Percentiles rank a stretch among this genome's conserved stretches.
Conservation (phyloP, 139 green algal genomes). For the Coelastrella sp. region DNA sequence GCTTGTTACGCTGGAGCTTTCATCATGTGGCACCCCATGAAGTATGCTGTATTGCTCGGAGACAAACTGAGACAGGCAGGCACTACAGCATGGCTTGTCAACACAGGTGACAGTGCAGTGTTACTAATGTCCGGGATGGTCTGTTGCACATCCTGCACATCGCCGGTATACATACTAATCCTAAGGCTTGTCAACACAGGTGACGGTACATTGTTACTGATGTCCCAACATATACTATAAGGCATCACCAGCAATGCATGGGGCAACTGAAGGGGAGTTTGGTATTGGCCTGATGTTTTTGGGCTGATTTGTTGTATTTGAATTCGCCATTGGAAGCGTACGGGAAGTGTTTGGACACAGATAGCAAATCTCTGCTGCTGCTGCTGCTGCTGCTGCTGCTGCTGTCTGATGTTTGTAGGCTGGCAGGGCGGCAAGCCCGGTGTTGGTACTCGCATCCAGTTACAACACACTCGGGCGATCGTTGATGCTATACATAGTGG, state of each 20-base stretch:
- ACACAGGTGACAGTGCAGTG: slow-evolving; percentile 82
- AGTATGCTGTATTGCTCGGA: slow-evolving; percentile 90
- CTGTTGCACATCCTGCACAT: no score
- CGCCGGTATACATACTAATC: no score
- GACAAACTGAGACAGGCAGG: slow-evolving; percentile 87
- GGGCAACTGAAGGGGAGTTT: no score
- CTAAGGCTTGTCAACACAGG: no score
- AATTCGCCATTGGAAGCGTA: no score
- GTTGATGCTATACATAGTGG: slow-evolving; percentile 96
- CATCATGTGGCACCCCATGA: slow-evolving; percentile 82
- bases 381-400: background rate
- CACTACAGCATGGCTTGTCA: slow-evolving; percentile 85
- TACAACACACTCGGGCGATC: slow-evolving; percentile 95
- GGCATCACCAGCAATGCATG: no score
- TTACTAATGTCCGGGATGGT: background rate
- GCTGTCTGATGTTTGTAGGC: slow-evolving; percentile 23
- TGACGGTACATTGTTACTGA: no score
- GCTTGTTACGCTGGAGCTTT: slow-evolving; percentile 81
- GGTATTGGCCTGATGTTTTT: no score
- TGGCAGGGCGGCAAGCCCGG: slow-evolving; percentile 33
- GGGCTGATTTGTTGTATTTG: no score
- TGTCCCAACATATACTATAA: no score
- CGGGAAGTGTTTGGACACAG: background rate
- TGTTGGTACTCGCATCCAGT: slow-evolving; percentile 36
- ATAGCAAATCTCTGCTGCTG: no score